Conservation (phyloP, 306 rosid genomes). For the Lathyrus oleraceus region DNA sequence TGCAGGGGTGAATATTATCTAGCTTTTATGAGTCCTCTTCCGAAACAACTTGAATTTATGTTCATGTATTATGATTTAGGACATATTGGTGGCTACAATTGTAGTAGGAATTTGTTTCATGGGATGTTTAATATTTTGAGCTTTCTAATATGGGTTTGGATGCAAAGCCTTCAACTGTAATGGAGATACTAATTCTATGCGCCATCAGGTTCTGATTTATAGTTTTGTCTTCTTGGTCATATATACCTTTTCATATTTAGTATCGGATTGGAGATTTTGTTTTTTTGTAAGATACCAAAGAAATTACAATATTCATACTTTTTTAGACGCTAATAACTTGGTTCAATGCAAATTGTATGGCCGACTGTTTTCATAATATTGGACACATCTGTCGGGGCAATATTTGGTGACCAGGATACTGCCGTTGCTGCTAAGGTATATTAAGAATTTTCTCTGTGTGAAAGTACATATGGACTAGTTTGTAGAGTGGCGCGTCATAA, state of each 20-base stretch:
- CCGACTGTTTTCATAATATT: not conserved
- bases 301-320: not conserved
- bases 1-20: conserved; percentile 74
- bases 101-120: conserved; percentile 59
- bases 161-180: conserved; percentile 51
- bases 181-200: conserved; percentile 47
- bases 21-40: conserved; percentile 39
- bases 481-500: too few species aligned
- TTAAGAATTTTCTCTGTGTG: too few species aligned
- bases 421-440: too few species aligned
- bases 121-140: conserved; percentile 50
- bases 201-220: conserved; percentile 37
- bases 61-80: conserved; percentile 54
- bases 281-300: conserved; percentile 7
- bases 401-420: too few species aligned
- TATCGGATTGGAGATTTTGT: conserved; percentile 20
- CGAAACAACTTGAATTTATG: conserved; percentile 50
- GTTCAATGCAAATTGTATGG: not conserved
- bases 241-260: conserved; percentile 9
- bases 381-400: not conserved
- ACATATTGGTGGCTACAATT: conserved; percentile 50
- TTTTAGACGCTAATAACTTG: not conserved
- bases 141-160: conserved; percentile 48
- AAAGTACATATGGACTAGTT: too few species aligned
- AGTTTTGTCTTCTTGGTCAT: conserved; percentile 8